phyloP scores from a whole-genome alignment of 371 early-diverging fungal genomes.

The Mucor indicus region DNA sequence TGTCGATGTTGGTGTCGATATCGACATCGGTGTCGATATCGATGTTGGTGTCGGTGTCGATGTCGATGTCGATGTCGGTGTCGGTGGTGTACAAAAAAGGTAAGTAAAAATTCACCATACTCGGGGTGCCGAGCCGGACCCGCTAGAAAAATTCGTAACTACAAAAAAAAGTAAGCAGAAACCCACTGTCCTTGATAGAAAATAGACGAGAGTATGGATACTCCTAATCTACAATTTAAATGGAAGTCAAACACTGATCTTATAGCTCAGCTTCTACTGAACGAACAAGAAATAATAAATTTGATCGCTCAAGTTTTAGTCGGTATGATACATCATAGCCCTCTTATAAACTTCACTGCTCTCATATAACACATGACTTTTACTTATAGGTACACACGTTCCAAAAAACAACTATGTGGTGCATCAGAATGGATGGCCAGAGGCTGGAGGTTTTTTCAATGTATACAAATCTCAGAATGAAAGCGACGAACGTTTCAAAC shows the following conservation, averaged over 20 bases:
- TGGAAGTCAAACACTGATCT: conserved; percentile 7
- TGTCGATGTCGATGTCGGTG: not conserved
- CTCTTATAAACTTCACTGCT: not conserved
- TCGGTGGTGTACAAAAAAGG: not conserved
- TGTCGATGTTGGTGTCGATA: too few species aligned
- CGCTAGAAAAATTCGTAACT: conserved; percentile 1
- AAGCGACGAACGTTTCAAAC: conserved; percentile 15
- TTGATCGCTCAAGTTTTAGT: not conserved
- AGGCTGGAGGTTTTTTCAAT: conserved; percentile 13
- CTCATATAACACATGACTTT: not conserved
- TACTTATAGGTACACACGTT: conserved; percentile 7
- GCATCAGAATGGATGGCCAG: conserved; percentile 16
- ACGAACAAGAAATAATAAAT: not conserved
- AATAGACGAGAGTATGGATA: conserved; percentile 5
- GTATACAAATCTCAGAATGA: conserved; percentile 15
- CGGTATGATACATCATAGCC: not conserved
- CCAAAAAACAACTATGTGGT: conserved; percentile 14
- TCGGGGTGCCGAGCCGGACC: not conserved
- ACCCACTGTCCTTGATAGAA: conserved; percentile 3
- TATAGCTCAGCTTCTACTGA: not conserved
- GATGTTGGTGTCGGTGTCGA: not conserved
- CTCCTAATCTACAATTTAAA: conserved; percentile 6
- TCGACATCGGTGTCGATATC: too few species aligned
- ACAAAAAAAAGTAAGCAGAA: conserved; percentile 1
- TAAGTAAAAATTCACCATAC: not conserved